These are phyloP conservation scores for Scenedesmus sp. DNA, from an alignment of 163 green algal genomes.

Conservation along the genomic window DNA sequence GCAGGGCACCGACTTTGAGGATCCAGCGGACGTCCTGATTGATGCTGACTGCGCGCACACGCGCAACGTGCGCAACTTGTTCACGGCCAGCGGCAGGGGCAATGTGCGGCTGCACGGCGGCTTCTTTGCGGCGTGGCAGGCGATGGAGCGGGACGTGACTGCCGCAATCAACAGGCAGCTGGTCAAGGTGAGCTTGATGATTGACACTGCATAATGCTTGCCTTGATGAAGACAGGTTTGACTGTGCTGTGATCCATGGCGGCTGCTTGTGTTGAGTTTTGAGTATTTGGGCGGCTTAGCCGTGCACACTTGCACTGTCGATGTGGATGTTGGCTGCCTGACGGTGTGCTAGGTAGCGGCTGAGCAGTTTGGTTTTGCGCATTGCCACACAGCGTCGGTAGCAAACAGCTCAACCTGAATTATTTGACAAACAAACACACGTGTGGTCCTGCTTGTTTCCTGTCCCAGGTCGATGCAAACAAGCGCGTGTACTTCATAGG, in stretches of 20 bases:
- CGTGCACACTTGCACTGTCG: no score
- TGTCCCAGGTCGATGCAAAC: neutral
- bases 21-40: slow-evolving; percentile 20
- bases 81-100: neutral
- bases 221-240: neutral
- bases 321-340: no score
- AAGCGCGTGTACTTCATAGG: slow-evolving; percentile 46
- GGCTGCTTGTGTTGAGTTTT: no score
- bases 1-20: slow-evolving; percentile 37
- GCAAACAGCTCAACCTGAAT: no score
- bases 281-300: no score
- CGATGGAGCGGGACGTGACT: neutral
- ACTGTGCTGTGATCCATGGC: no score
- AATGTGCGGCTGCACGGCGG: slow-evolving; percentile 29
- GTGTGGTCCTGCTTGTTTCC: no score
- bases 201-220: neutral
- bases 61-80: neutral
- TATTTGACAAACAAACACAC: no score
- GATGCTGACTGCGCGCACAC: slow-evolving; percentile 36
- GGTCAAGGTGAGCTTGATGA: neutral
- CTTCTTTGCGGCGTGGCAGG: slow-evolving; percentile 30
- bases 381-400: no score
- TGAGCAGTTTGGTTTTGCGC: no score
- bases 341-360: no score
- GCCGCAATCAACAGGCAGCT: slow-evolving; percentile 1